phyloP scores from a whole-genome alignment of 306 rosid genomes.

The Trichosanthes truncata region DNA sequence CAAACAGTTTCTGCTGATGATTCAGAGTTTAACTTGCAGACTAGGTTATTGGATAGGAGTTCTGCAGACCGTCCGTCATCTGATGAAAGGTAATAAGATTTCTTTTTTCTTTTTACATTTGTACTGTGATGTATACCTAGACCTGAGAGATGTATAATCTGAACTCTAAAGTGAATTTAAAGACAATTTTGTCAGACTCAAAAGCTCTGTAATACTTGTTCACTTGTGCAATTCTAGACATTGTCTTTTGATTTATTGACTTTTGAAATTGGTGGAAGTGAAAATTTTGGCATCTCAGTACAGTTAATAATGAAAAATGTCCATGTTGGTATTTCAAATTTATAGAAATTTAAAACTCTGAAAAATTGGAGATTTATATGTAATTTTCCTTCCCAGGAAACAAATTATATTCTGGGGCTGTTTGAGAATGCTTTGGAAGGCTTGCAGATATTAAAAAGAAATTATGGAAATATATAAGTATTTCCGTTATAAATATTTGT shows the following conservation, averaged over 20 bases:
- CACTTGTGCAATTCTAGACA: neutral
- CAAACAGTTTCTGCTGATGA: constrained; percentile 36
- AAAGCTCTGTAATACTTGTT: neutral
- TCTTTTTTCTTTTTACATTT: neutral
- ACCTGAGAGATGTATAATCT: constrained; percentile 3
- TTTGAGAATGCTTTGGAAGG: neutral
- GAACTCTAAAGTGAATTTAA: neutral
- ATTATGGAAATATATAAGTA: neutral
- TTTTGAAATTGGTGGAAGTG: neutral
- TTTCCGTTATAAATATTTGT: neutral
- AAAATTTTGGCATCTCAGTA: neutral
- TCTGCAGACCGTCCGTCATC: constrained; percentile 34
- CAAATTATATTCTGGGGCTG: neutral
- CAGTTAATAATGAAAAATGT: neutral
- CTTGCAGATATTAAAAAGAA: neutral
- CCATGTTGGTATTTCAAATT: neutral
- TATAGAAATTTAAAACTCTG: neutral
- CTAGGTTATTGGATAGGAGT: constrained; percentile 61
- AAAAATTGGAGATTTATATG: neutral
- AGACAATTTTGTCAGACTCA: neutral
- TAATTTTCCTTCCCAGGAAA: neutral
- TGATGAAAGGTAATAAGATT: constrained; percentile 55
- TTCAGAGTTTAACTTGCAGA: constrained; percentile 76
- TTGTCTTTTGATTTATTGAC: neutral
- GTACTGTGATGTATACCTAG: constrained; percentile 1